Evolutionary conservation across 495 filamentous ascomycete species (phyloP), one percentile per base, ranked within the genome.

Genomic region (Niebla homalea): DNA sequence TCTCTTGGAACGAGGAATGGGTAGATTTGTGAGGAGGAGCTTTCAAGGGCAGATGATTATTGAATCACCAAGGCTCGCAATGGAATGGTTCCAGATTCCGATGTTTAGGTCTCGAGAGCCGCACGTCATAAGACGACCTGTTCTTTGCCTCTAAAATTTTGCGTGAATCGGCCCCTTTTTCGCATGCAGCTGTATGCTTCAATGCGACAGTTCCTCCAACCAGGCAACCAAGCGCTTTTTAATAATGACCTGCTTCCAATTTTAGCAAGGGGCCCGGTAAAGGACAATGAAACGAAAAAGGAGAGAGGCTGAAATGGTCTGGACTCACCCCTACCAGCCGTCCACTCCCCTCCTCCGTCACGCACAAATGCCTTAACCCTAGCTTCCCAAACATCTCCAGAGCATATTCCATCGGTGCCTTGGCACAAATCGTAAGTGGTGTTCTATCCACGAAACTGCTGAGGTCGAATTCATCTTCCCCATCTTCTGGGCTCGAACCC

Each of bases 341-440:
- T 3, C 63, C 57, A 4, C 57, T 62, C n/a, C 59, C 53, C 36
- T 59, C 59, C 32, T 61, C 59, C 23, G 68, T 65, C 16, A 77
- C 62, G 55, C 70, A 70, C 26, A 77, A 41, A 64, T 76, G 62
- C 50, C 74, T 59, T 54, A 79, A 46, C 0, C 75, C 75, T 40
- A 79, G 54, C 57, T 72, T 76, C 14, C 69, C 70, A 67, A 79
- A 79, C 68, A 78, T 71, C 64, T 78, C 74, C 20, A 76, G 70
- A 10, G 66, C 70, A 61, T 75, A 76, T 59, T 79, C 75, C 58
- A 78, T 62, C 32, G 75, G 75, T 40, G 75, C 71, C 46, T 70
- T 68, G 2, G 64, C 70, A 50, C 63, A 70, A 4, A 79, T 60
- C 3, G 61, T 70, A 45, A 77, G 43, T 20, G 74, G 74, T 18